Base-by-base conservation (phyloP, 2,329 filamentous ascomycete genomes). In the Colletotrichum acutatum region DNA sequence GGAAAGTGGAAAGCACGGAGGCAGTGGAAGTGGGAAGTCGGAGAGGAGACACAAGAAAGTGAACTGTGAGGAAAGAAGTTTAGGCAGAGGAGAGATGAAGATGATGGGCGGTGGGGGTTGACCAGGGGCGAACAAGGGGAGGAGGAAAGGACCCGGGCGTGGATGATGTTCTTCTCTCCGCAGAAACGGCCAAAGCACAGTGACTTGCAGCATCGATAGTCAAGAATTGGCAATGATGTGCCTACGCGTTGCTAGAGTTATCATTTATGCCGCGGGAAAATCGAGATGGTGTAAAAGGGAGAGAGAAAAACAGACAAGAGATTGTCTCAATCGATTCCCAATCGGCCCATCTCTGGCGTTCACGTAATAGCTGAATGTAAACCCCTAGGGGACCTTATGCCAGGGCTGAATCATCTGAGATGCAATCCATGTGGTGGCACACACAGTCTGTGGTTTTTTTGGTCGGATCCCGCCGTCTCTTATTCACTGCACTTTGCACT, bases 181-280 rank as follows among this genome's bases (percentile, higher is more conserved):
- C 52, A 42, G n/a, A 65, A 24, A 65, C 14, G 62, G 49, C 62
- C 62, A 65, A 65, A 56, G 62, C 62, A 65, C 62, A 65, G 32
- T 46, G 52, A 56, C 32, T 56, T n/a, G 62, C 62, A 64, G 32
- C 30, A 64, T 46, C 28, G 9, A 56, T 12, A 7, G 16, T 56
- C 49, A 49, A 49, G 30, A 64, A 64, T 37, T 14, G 14, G 61
- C 46, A 64, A 53, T 32, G 49, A 54, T 56, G 32, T 28, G 49
- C 42, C 42, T 49, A 49, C 42, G 42, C 42, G 42, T 22, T 49
- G 42, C 42, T 49, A 4, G 7, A n/a, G 19, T 49, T n/a, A n/a
- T 49, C 19, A n/a, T 49, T 49, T 49, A 49, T 49, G 42, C 42
- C 42, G 42, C 42, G 42, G 42, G 19, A 22, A 49, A 49, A 49